Base-by-base conservation (phyloP, 805 yeast genomes). In the Candida vaughaniae region DNA sequence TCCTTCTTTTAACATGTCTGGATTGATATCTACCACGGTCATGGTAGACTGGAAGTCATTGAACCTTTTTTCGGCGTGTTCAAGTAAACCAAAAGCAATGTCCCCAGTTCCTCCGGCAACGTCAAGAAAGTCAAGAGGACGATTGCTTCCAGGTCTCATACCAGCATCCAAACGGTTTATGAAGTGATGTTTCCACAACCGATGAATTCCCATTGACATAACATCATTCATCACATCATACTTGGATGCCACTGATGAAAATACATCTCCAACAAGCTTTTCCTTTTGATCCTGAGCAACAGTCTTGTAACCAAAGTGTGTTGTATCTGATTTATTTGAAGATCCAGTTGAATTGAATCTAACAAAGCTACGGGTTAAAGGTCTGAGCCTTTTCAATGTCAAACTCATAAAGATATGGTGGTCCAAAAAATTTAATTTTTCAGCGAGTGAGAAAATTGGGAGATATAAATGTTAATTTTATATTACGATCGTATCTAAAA, bases 81-180 rank as follows among this genome's bases (percentile, higher is more conserved):
- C 96, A 44, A 93, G 70, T 45, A 93, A 73, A 2, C 99, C 95
- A 64, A 88, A 88, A 1, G 99, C 99, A 62, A 93, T 91, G 56
- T 93, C 99, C 31, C 99, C 99, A 8, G 98, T 88, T 16, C 99
- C 99, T 42, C 99, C 99, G 18, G 99, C 99, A 39, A 93, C 98
- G 62, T 93, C 99, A 46, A 93, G 73, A 55, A 93, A 91, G 41
- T 81, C 78, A 51, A 93, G 69, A 3, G 96, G 96, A 47, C 82
- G 77, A 10, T 67, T 59, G 10, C 79, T 76, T 31, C 91, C 95
- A 4, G 95, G 91, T 55, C 98, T 77, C 69, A 79, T 80, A 22
- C 99, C 99, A 29, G 97, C 95, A 56, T 93, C 96, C 39, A 93
- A 69, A 48, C 86, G 79, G 50, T 80, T 74, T 52, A 93, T 89